These are phyloP conservation scores for Parathielavia hyrcaniae DNA, from an alignment of 495 filamentous ascomycete genomes.

Conservation along the genomic window DNA sequence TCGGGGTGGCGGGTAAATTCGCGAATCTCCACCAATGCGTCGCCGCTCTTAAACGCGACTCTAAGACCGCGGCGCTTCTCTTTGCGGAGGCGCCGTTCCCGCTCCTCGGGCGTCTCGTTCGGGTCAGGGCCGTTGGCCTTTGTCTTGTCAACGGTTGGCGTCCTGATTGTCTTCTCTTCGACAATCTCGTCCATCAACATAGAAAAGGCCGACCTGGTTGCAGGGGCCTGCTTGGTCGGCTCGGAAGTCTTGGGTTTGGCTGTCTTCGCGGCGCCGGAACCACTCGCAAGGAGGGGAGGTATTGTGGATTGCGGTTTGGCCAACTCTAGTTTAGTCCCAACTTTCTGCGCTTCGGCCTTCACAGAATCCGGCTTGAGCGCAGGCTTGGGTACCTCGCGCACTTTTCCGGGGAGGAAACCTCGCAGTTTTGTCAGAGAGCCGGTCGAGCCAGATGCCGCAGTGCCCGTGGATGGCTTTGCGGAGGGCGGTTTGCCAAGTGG, in stretches of 20 bases:
- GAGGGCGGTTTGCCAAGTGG: background rate
- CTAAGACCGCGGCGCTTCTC: constrained; percentile 65
- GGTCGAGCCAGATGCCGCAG: constrained; percentile 20
- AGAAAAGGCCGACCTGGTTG: constrained; percentile 37
- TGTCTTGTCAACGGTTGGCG: constrained; percentile 35
- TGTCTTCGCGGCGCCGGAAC: constrained; percentile 14
- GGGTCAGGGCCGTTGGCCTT: constrained; percentile 41
- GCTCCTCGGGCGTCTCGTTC: constrained; percentile 72
- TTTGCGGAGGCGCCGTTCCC: constrained; percentile 65
- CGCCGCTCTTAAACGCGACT: constrained; percentile 61
- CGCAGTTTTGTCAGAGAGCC: constrained; percentile 21
- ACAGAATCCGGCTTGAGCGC: constrained; percentile 26
- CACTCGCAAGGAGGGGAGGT: background rate
- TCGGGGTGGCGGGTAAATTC: constrained; percentile 75
- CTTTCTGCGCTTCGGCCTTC: constrained; percentile 23
- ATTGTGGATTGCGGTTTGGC: constrained; percentile 15
- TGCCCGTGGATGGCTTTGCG: constrained; percentile 26
- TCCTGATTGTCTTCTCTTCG: constrained; percentile 47
- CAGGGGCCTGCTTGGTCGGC: constrained; percentile 18
- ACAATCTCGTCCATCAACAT: constrained; percentile 55
- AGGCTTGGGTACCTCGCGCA: constrained; percentile 30
- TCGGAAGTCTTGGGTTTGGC: constrained; percentile 21
- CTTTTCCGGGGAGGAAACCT: constrained; percentile 35
- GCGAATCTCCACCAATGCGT: constrained; percentile 62
- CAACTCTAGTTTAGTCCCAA: constrained; percentile 24